phyloP scores from a whole-genome alignment of 495 filamentous ascomycete species.

The Aspergillus ellipticus region DNA sequence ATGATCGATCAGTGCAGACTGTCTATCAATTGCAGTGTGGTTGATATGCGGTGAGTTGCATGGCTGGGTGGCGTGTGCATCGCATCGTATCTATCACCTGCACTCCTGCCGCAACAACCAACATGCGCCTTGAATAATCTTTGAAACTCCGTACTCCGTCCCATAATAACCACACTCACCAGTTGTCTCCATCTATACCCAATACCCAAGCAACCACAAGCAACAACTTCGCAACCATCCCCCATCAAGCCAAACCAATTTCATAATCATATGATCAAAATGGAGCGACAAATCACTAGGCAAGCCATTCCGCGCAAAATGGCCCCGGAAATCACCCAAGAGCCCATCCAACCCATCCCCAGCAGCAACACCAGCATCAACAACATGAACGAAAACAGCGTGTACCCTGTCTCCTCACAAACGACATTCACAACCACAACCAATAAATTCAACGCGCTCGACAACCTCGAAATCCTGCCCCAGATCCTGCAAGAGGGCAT shows the following conservation, averaged over 20 bases:
- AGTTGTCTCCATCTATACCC: neutral
- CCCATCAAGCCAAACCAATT: too few relatives aligned
- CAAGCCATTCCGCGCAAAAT: too few relatives aligned
- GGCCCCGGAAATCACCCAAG: too few relatives aligned
- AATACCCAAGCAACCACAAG: too few relatives aligned
- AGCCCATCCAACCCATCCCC: neutral
- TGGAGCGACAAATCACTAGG: too few relatives aligned
- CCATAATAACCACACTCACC: neutral
- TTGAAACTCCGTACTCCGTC: neutral
- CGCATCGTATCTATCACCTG: too few relatives aligned
- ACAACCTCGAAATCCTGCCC: slow-evolving; percentile 34
- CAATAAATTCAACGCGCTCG: slow-evolving; percentile 26
- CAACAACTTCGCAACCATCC: too few relatives aligned
- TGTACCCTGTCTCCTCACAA: slow-evolving; percentile 10
- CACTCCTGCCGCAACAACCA: too few relatives aligned
- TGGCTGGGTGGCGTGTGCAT: too few relatives aligned
- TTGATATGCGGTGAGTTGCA: neutral
- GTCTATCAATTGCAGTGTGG: too few relatives aligned
- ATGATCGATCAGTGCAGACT: too few relatives aligned
- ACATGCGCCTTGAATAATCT: neutral
- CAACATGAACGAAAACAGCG: slow-evolving; percentile 19
- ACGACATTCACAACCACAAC: slow-evolving; percentile 4
- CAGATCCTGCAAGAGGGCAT: slow-evolving; percentile 42
- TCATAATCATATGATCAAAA: too few relatives aligned
- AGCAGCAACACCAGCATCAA: neutral